These are phyloP conservation scores for Rutstroemia sp. DNA, from an alignment of 2,329 filamentous ascomycete species.

Conservation along the genomic window DNA sequence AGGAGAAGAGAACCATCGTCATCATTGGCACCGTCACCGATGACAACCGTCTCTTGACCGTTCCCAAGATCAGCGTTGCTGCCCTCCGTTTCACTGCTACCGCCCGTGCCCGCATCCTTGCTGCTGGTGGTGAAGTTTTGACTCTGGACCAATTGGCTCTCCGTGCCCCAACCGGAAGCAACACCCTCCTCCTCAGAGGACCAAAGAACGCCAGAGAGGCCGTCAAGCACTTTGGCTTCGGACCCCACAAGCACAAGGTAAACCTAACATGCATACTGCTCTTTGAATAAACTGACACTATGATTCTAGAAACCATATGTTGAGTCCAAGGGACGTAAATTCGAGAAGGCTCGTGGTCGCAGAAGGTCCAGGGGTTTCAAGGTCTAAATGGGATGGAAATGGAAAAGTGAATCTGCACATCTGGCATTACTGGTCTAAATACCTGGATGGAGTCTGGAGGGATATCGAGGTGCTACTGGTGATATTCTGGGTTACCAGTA, in stretches of 20 bases:
- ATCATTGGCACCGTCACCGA: constrained; percentile 94
- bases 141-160: constrained; percentile 97
- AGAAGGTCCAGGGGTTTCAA: constrained; percentile 99
- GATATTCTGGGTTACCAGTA: constrained; percentile 2
- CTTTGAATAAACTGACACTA: constrained; percentile 29
- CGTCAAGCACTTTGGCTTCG: constrained; percentile 98
- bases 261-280: constrained; percentile 29
- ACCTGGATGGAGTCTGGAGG: constrained; percentile 10
- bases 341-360: constrained; percentile 97
- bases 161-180: constrained; percentile 88
- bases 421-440: constrained; percentile 19
- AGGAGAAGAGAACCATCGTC: constrained; percentile 80
- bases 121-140: constrained; percentile 89
- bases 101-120: constrained; percentile 85
- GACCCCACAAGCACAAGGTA: constrained; percentile 96
- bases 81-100: constrained; percentile 96
- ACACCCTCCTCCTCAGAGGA: constrained; percentile 94
- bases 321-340: constrained; percentile 98
- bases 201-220: constrained; percentile 98
- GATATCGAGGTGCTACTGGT: constrained; percentile 3
- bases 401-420: constrained; percentile 16
- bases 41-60: constrained; percentile 85
- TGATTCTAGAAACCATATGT: constrained; percentile 81
- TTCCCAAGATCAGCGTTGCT: constrained; percentile 89
- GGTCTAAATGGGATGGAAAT: constrained; percentile 61